Conservation (phyloP, 2,329 filamentous ascomycete genomes). For the Claviceps quebecensis region DNA sequence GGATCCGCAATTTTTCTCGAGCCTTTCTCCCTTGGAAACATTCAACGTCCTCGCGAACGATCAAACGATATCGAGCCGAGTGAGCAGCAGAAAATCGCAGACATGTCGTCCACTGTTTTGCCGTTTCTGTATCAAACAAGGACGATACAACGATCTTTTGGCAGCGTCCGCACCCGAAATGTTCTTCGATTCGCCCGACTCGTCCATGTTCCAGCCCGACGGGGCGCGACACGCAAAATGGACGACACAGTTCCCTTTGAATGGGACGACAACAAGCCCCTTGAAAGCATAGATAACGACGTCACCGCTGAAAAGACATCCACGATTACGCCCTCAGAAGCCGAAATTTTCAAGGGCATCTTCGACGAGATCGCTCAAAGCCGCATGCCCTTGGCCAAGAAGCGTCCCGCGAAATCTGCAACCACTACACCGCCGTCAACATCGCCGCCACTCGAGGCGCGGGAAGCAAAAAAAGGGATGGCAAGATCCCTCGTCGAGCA, state of each 20-base stretch:
- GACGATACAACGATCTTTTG: conserved; percentile 30
- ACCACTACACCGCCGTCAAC: background rate
- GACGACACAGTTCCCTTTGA: conserved; percentile 39
- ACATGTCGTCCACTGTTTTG: conserved; percentile 37
- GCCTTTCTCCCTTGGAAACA: background rate
- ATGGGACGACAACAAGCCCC: conserved; percentile 19
- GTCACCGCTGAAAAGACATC: conserved; percentile 16
- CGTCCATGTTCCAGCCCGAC: conserved; percentile 8
- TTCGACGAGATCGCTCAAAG: conserved; percentile 29
- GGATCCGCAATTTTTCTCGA: background rate
- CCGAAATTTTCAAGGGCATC: conserved; percentile 45
- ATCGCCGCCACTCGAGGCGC: background rate
- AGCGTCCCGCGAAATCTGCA: conserved; percentile 7
- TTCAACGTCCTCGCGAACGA: background rate
- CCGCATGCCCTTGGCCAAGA: conserved; percentile 17
- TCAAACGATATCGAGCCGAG: background rate
- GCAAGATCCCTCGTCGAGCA: conserved; percentile 21
- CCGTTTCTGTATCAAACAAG: conserved; percentile 63
- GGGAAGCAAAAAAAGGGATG: background rate
- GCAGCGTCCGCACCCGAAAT: conserved; percentile 13
- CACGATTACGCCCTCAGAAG: conserved; percentile 45
- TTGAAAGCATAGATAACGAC: conserved; percentile 6
- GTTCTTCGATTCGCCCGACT: conserved; percentile 11
- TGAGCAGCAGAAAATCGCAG: background rate
- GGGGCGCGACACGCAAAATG: conserved; percentile 5